Percentiles rank a stretch among this genome's conserved stretches.
phyloP scores from a whole-genome alignment of 306 rosid genomes.

The Vigna trinervia region DNA sequence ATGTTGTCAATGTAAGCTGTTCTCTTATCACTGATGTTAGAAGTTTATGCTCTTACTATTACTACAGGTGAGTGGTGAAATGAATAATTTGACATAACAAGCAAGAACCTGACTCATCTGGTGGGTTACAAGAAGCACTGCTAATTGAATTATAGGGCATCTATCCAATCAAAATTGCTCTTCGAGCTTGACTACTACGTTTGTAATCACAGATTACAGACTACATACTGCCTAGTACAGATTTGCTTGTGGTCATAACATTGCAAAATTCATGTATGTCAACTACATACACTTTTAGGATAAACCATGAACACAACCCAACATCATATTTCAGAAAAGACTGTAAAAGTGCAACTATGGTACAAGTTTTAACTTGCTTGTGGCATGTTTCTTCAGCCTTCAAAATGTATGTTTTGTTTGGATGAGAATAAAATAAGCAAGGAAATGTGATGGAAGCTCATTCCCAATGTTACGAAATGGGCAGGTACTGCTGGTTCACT shows the following conservation, averaged over 20 bases:
- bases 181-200: not conserved
- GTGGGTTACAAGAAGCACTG: conserved; percentile 16
- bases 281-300: not conserved
- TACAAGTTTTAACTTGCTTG: not conserved
- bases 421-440: not conserved
- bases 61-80: not conserved
- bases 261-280: not conserved
- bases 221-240: not conserved
- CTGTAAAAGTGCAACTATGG: conserved; percentile 1
- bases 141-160: conserved; percentile 25
- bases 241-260: conserved; percentile 3
- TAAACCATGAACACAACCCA: not conserved
- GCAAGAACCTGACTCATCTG: conserved; percentile 16
- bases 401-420: not conserved
- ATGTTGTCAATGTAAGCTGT: not conserved
- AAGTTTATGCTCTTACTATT: conserved; percentile 33
- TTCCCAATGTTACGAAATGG: not conserved
- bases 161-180: conserved; percentile 7
- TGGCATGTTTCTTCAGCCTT: not conserved
- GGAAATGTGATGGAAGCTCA: not conserved
- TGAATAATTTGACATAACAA: conserved; percentile 24
- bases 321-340: conserved; percentile 20
- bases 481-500: not conserved
- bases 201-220: conserved; percentile 7
- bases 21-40: not conserved